Percentiles rank a stretch among this genome's conserved stretches.
Evolutionary conservation across 2,329 filamentous ascomycete species (phyloP).

Genomic region (Cladobotryum mycophilum): DNA sequence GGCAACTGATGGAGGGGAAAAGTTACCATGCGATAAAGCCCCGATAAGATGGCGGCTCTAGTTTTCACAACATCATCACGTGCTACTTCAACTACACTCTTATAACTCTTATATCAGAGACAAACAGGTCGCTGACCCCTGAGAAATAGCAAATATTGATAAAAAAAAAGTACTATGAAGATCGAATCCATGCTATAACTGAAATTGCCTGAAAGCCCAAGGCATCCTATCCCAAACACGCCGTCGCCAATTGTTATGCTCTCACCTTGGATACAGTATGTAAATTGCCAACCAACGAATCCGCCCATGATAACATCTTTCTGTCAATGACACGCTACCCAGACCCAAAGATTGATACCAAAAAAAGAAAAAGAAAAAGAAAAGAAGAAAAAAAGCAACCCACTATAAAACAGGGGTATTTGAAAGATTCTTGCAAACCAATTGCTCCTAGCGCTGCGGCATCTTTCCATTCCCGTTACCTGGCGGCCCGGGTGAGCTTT

Average conservation of each 20-base stretch:
- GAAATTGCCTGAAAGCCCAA: background rate
- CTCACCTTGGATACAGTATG: background rate
- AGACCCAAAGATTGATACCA: too few species aligned
- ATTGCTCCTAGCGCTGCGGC: slow-evolving; percentile 2
- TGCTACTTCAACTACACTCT: background rate
- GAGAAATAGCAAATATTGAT: background rate
- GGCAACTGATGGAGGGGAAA: background rate
- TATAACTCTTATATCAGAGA: background rate
- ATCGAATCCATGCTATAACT: background rate
- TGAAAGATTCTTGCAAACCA: too few species aligned
- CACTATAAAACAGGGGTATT: too few species aligned
- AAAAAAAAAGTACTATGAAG: background rate
- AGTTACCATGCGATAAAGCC: slow-evolving; percentile 6
- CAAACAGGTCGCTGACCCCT: background rate
- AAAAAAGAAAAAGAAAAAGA: too few species aligned
- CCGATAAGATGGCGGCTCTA: slow-evolving; percentile 1
- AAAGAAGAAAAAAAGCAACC: too few species aligned
- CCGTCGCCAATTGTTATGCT: slow-evolving; percentile 3
- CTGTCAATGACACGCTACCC: background rate
- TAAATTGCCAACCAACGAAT: background rate
- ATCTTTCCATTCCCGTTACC: slow-evolving; percentile 22
- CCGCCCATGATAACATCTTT: background rate
- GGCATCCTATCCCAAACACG: background rate
- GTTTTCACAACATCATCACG: slow-evolving; percentile 10
- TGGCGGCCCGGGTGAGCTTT: slow-evolving; percentile 42